These are phyloP conservation scores for Diaporthe destruens DNA, from an alignment of 2,329 filamentous ascomycete species.

Conservation along the genomic window DNA sequence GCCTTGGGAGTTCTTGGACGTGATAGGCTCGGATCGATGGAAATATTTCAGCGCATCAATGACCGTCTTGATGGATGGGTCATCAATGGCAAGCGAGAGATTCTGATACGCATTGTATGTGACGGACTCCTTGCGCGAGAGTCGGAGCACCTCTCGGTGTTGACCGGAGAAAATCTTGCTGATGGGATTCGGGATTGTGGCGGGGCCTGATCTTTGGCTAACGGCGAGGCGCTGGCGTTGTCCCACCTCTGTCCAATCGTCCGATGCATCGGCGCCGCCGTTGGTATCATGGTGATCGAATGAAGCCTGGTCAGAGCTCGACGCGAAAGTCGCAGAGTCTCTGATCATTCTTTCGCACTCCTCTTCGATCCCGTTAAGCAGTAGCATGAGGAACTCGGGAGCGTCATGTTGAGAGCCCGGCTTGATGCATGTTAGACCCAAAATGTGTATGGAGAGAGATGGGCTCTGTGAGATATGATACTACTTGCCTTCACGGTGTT, in stretches of 20 bases:
- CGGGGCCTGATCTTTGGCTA: constrained; percentile 85
- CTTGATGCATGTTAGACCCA: constrained; percentile 58
- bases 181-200: constrained; percentile 81
- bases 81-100: constrained; percentile 92
- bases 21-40: constrained; percentile 85
- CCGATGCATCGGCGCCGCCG: constrained; percentile 48
- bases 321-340: constrained; percentile 19
- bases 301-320: constrained; percentile 8
- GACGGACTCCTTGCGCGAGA: constrained; percentile 90
- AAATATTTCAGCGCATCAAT: constrained; percentile 89
- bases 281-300: constrained; percentile 35
- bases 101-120: constrained; percentile 95
- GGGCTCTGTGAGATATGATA: constrained; percentile 32
- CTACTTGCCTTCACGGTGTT: constrained; percentile 85
- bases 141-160: constrained; percentile 88
- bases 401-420: constrained; percentile 98
- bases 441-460: neutral
- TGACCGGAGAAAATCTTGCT: constrained; percentile 83
- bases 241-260: constrained; percentile 95
- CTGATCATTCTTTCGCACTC: constrained; percentile 85
- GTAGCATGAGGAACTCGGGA: constrained; percentile 94
- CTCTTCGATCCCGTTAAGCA: constrained; percentile 92
- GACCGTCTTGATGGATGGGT: constrained; percentile 88
- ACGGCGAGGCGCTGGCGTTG: constrained; percentile 89
- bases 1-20: constrained; percentile 86